Percentiles rank a stretch among this genome's conserved stretches.
phyloP scores from a whole-genome alignment of 2,329 filamentous ascomycete species.

The Colletotrichum zoysiae region DNA sequence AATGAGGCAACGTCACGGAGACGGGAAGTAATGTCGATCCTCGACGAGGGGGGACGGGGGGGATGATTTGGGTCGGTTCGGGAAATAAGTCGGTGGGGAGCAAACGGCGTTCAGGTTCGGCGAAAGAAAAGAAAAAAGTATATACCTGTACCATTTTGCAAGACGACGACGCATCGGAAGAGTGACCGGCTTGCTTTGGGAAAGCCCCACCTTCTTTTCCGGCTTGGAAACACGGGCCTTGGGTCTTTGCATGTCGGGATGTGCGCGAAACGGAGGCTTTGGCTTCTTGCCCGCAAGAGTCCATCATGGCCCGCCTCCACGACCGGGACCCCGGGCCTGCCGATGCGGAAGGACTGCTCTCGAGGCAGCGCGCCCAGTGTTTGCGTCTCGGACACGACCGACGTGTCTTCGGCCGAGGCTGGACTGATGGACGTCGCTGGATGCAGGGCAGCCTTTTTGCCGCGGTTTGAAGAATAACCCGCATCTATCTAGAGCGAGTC shows the following conservation, averaged over 20 bases:
- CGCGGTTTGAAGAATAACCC: not conserved
- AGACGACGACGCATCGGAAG: conserved; percentile 1
- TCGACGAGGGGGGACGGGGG: not conserved
- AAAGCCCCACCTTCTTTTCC: not conserved
- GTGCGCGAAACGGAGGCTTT: too few relatives aligned
- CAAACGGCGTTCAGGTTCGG: conserved; percentile 35
- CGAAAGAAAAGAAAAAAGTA: conserved; percentile 26
- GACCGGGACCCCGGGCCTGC: not conserved
- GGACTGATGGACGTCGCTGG: not conserved
- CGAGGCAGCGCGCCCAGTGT: not conserved
- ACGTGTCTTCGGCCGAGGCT: not conserved
- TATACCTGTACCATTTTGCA: conserved; percentile 25
- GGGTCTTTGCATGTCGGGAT: not conserved
- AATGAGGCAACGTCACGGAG: conserved; percentile 48
- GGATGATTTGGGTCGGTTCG: not conserved
- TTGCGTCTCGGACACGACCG: not conserved
- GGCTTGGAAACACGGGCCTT: not conserved
- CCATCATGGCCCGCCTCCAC: not conserved
- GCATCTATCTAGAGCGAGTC: not conserved
- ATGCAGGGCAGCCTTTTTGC: not conserved
- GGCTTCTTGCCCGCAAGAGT: not conserved
- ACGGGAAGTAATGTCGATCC: conserved; percentile 6
- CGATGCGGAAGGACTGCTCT: not conserved
- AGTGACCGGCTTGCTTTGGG: not conserved
- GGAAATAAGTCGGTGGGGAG: not conserved